Conservation (phyloP, 1,284 basidiomycete genomes). For the Pseudozyma tsukubaensis region DNA sequence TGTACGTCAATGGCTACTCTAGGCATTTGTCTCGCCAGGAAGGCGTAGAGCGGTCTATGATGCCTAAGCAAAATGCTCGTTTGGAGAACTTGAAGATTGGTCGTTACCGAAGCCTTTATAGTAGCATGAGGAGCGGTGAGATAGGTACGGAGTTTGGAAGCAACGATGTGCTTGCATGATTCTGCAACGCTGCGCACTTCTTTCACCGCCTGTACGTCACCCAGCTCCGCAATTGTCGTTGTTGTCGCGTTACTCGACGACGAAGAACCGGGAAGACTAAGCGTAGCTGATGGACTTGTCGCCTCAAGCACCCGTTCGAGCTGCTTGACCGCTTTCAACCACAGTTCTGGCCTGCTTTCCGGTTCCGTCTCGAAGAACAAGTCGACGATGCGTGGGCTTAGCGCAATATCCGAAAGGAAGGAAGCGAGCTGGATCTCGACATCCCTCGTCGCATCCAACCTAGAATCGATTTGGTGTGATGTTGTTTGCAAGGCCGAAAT, state of each 20-base stretch:
- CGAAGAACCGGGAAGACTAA: background rate
- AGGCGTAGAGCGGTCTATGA: constrained; percentile 79
- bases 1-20: constrained; percentile 89
- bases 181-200: constrained; percentile 85
- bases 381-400: constrained; percentile 83
- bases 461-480: constrained; percentile 87
- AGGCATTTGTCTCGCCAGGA: constrained; percentile 84
- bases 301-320: constrained; percentile 81
- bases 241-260: background rate
- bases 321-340: constrained; percentile 82
- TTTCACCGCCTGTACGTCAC: constrained; percentile 75
- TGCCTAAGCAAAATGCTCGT: constrained; percentile 83
- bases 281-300: constrained; percentile 73
- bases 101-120: constrained; percentile 83
- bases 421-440: constrained; percentile 85
- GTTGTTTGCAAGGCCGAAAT: constrained; percentile 91
- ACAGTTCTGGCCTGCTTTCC: constrained; percentile 70
- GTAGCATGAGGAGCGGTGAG: constrained; percentile 85
- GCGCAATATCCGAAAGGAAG: constrained; percentile 81
- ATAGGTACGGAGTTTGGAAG: constrained; percentile 84
- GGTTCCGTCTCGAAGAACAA: constrained; percentile 84
- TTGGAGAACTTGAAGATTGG: constrained; percentile 93
- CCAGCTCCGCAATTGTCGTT: background rate
- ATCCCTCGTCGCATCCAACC: constrained; percentile 84
- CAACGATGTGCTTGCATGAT: constrained; percentile 83